Evolutionary conservation across 345 rosid genomes (phyloP).

Genomic region (Dipteronia sinensis): DNA sequence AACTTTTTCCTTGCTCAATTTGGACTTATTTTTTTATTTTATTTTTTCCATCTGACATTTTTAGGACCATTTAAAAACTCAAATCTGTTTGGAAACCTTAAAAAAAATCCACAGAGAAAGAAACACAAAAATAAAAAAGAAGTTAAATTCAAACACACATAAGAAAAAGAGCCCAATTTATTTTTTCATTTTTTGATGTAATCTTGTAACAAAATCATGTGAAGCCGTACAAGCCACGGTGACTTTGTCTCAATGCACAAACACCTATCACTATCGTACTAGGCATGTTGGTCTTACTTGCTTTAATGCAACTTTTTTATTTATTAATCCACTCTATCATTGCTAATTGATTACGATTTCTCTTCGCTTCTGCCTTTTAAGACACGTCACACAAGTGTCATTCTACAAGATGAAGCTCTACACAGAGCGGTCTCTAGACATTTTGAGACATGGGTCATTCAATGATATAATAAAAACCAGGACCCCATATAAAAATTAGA

Average conservation of each 20-base stretch:
- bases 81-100: too few relatives aligned
- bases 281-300: constrained; percentile 38
- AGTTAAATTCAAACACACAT: constrained; percentile 15
- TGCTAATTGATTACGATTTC: too few relatives aligned
- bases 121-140: background rate
- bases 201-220: constrained; percentile 36
- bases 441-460: too few relatives aligned
- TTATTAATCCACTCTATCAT: too few relatives aligned
- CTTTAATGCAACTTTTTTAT: constrained; percentile 7
- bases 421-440: too few relatives aligned
- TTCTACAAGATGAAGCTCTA: too few relatives aligned
- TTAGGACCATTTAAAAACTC: constrained; percentile 6
- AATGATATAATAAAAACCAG: too few relatives aligned
- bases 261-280: constrained; percentile 30
- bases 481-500: too few relatives aligned
- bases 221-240: constrained; percentile 28
- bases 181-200: constrained; percentile 15
- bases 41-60: background rate
- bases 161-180: constrained; percentile 14
- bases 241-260: constrained; percentile 24
- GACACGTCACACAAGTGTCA: too few relatives aligned
- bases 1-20: background rate
- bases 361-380: too few relatives aligned
- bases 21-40: background rate
- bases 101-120: too few relatives aligned